Evolutionary conservation across 306 rosid genomes (phyloP).

Genomic region (Pyrus betulifolia): DNA sequence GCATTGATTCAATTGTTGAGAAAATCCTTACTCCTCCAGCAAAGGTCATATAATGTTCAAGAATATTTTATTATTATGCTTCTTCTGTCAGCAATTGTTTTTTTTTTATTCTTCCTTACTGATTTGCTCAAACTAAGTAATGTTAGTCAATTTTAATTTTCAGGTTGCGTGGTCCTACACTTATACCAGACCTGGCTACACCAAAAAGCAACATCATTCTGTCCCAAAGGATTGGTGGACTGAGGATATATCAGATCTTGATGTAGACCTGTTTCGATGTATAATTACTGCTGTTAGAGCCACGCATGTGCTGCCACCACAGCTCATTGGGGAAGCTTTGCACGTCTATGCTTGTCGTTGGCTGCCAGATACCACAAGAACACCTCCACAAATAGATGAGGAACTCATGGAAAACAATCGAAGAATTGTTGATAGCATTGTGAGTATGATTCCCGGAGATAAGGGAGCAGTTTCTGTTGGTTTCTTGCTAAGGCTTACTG

Average conservation of each 20-base stretch:
- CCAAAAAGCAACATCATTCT: constrained; percentile 52
- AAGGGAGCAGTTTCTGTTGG: constrained; percentile 73
- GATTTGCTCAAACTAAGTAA: neutral
- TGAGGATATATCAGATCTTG: constrained; percentile 81
- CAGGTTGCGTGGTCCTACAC: constrained; percentile 97
- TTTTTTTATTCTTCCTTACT: neutral
- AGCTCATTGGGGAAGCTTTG: constrained; percentile 87
- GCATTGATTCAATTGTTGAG: constrained; percentile 79
- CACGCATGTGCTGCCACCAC: constrained; percentile 62
- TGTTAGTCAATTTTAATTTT: constrained; percentile 10
- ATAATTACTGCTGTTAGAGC: constrained; percentile 66
- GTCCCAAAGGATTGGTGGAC: constrained; percentile 99
- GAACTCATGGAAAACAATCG: constrained; percentile 39
- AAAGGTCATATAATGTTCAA: constrained; percentile 34
- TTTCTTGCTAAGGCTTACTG: constrained; percentile 65
- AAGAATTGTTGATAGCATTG: constrained; percentile 61
- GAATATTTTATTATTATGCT: neutral
- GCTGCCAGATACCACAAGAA: constrained; percentile 54
- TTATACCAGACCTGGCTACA: constrained; percentile 88
- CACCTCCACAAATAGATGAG: constrained; percentile 36
- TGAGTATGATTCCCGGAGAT: constrained; percentile 77
- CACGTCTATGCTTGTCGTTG: constrained; percentile 81
- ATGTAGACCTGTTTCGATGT: constrained; percentile 74
- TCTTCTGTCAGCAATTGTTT: neutral
- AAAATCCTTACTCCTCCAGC: constrained; percentile 68